A percentile compares a stretch with the other conserved stretches of the same genome.
phyloP scores from a whole-genome alignment of 148 eudicot genomes.

The Spergularia bocconei region DNA sequence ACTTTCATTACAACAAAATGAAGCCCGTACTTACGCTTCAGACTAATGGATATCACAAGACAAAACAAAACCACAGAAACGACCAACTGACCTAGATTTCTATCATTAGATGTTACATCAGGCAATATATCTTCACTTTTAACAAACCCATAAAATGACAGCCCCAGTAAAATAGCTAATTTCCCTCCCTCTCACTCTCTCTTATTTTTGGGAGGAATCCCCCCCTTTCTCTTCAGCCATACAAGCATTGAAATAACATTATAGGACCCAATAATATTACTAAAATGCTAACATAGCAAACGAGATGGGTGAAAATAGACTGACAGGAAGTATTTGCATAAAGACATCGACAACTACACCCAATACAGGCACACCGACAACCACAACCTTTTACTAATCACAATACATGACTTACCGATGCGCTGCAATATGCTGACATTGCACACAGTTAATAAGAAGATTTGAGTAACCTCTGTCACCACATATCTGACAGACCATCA shows the following conservation, averaged over 20 bases:
- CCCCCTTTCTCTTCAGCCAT: neutral
- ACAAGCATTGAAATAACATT: too few relatives aligned
- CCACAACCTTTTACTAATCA: neutral
- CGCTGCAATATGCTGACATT: slow-evolving; percentile 29
- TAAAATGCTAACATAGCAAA: too few relatives aligned
- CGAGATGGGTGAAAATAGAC: too few relatives aligned
- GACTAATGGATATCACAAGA: neutral
- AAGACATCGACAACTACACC: neutral
- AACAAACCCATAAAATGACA: too few relatives aligned
- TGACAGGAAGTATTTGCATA: neutral
- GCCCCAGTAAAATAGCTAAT: too few relatives aligned
- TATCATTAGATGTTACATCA: too few relatives aligned
- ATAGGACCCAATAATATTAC: too few relatives aligned
- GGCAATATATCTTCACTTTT: too few relatives aligned
- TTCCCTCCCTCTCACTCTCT: too few relatives aligned
- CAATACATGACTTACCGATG: slow-evolving; percentile 28
- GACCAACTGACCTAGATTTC: too few relatives aligned
- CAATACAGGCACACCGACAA: neutral
- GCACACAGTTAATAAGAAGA: slow-evolving; percentile 33
- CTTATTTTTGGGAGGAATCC: too few relatives aligned
- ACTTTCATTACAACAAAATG: neutral
- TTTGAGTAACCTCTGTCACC: slow-evolving; percentile 28
- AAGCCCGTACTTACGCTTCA: neutral
- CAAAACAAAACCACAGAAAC: neutral
- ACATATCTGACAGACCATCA: slow-evolving; percentile 35